These are phyloP conservation scores for Solanum gandarillasii DNA, from an alignment of 257 asterid genomes.

Conservation along the genomic window DNA sequence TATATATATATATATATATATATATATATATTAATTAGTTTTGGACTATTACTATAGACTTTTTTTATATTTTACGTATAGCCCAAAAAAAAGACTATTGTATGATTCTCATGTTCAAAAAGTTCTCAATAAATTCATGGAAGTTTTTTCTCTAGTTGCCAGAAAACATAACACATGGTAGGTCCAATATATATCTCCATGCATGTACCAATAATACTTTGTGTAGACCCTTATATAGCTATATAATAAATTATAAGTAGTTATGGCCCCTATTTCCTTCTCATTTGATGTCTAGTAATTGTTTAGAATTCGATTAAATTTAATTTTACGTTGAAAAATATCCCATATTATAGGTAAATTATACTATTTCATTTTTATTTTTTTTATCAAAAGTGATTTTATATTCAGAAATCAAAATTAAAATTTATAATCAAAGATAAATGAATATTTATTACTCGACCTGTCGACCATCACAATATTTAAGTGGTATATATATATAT, in stretches of 20 bases:
- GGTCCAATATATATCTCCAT: neutral
- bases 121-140: neutral
- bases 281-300: rapidly evolving
- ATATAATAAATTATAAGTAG: neutral
- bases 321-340: neutral
- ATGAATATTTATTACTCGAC: neutral
- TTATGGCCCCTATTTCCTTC: neutral
- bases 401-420: neutral
- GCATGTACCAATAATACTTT: neutral
- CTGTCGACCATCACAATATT: neutral
- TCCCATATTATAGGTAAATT: rapidly evolving
- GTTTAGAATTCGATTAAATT: neutral
- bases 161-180: conserved; percentile 6
- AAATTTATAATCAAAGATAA: neutral
- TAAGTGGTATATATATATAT: neutral
- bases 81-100: neutral
- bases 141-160: neutral
- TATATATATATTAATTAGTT: neutral
- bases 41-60: neutral
- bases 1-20: too few relatives aligned
- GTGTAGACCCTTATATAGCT: neutral
- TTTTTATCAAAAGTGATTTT: neutral
- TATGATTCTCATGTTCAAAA: neutral
- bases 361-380: too few relatives aligned
- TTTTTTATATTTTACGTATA: neutral